Base-by-base conservation (phyloP, 2,329 filamentous ascomycete genomes). In the Paecilomyces dactylethromorphus region DNA sequence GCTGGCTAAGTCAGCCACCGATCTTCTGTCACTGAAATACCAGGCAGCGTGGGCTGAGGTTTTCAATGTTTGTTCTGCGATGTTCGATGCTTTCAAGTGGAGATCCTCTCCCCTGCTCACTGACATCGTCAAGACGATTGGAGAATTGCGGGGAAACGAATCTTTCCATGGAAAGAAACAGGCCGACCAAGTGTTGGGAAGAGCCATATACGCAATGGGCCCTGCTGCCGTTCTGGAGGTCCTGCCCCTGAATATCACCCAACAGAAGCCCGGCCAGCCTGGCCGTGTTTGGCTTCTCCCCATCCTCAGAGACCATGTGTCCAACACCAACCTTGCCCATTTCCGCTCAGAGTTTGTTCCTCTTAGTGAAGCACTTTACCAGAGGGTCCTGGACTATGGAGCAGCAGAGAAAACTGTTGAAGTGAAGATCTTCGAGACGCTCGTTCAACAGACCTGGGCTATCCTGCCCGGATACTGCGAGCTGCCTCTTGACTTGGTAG, bases 241-340 rank as follows among this genome's bases (percentile, higher is more conserved):
- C 22, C 81, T 99, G 33, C 93, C 94, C 3, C 78, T 97, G 60
- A 97, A 97, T 72, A 84, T 99, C 11, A 81, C 85, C 50, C 89
- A 88, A 69, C 89, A 92, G 22, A 85, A 85, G 63, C 83, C 87
- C 66, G 89, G 88, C 15, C 86, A 96, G 69, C 85, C 89, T 24
- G 94, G 94, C 56, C 84, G 94, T 69, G 94, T 94, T 15, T 99
- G 94, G 94, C 84, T 99, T 78, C 83, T 99, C 56, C 94, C 94
- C 1, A 85, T 97, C 56, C 84, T 99, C 61, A 86, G 94, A 64
- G 92, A 97, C 71, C 89, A 89, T 68, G 89, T 93, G 10, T 90
- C 89, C 71, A 97, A 97, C 77, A 95, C 94, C 1, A 86, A 88
- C 60, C 80, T 99, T 12, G 81, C 82, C 1, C 92, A 97, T 73